These are phyloP conservation scores for Ceratocystis colombiana DNA, from an alignment of 2,329 filamentous ascomycete genomes.

Conservation along the genomic window DNA sequence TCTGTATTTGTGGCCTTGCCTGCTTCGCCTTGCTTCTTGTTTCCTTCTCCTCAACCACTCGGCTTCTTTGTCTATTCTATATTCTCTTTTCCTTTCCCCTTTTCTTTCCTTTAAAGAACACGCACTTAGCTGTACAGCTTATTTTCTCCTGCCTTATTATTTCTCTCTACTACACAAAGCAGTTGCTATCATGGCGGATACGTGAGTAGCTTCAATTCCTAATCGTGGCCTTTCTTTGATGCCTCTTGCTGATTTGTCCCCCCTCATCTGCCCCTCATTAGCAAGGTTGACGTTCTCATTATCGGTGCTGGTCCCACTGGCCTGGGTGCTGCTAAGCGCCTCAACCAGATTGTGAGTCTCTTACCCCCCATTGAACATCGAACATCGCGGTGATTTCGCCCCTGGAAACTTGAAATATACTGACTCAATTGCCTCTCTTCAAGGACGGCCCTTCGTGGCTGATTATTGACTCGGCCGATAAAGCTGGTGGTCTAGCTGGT, in stretches of 20 bases:
- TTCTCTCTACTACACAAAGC: conserved; percentile 22
- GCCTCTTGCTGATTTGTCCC: conserved; percentile 5
- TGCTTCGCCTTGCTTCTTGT: background rate
- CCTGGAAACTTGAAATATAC: conserved; percentile 25
- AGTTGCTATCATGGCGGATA: conserved; percentile 30
- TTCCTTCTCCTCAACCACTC: background rate
- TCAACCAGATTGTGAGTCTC: conserved; percentile 78
- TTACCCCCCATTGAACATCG: conserved; percentile 24
- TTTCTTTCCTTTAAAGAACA: no score
- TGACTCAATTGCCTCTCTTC: conserved; percentile 27
- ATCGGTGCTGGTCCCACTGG: conserved; percentile 97
- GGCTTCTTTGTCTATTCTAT: no score
- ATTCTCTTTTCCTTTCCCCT: no score
- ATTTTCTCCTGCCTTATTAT: background rate
- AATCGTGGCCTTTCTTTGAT: conserved; percentile 1
- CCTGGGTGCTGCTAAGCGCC: conserved; percentile 92
- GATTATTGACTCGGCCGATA: conserved; percentile 86
- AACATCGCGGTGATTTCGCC: conserved; percentile 13
- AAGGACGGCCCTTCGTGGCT: conserved; percentile 90
- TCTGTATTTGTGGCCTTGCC: background rate
- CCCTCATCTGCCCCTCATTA: background rate
- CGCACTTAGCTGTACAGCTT: no score
- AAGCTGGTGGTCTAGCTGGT: conserved; percentile 86
- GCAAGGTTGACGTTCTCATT: conserved; percentile 62
- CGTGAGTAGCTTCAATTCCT: conserved; percentile 26